These are phyloP conservation scores for Penicillium hesseltinei DNA, from an alignment of 2,329 filamentous ascomycete species.

Conservation along the genomic window DNA sequence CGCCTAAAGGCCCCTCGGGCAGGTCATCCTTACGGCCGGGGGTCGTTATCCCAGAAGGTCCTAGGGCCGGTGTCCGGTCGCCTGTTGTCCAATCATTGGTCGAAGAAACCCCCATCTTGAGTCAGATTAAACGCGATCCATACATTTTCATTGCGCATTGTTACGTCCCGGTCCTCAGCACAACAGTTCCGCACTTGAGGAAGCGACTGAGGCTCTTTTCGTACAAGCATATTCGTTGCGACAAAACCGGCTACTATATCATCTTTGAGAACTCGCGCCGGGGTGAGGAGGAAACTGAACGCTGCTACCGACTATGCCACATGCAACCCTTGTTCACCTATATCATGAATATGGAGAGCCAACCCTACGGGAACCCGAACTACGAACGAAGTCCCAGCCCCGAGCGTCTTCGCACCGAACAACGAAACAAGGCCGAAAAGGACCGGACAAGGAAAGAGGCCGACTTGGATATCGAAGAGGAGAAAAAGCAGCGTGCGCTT, in stretches of 20 bases:
- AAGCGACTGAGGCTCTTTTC: slow-evolving; percentile 81
- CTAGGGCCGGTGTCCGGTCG: slow-evolving; percentile 39
- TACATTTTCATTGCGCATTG: slow-evolving; percentile 88
- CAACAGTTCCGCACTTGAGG: slow-evolving; percentile 85
- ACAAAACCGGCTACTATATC: slow-evolving; percentile 85
- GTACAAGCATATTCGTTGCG: slow-evolving; percentile 78
- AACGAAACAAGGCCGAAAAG: slow-evolving; percentile 62
- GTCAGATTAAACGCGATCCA: slow-evolving; percentile 72
- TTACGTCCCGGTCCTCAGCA: slow-evolving; percentile 80
- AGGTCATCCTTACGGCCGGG: slow-evolving; percentile 42
- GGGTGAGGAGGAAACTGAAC: slow-evolving; percentile 76
- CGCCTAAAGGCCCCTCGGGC: slow-evolving; percentile 78
- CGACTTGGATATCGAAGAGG: slow-evolving; percentile 79
- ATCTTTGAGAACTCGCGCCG: slow-evolving; percentile 76
- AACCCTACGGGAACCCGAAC: slow-evolving; percentile 64
- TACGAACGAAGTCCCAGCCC: slow-evolving; percentile 54
- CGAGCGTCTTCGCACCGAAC: slow-evolving; percentile 44
- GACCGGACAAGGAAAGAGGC: slow-evolving; percentile 69
- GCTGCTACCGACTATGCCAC: slow-evolving; percentile 76
- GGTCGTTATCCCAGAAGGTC: slow-evolving; percentile 35
- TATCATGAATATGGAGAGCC: slow-evolving; percentile 84
- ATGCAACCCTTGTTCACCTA: slow-evolving; percentile 88
- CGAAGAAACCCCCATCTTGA: slow-evolving; percentile 65
- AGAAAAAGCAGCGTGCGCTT: slow-evolving; percentile 81
- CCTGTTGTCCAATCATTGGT: slow-evolving; percentile 51